Evolutionary conservation across 345 rosid species (phyloP), one percentile per base, ranked within the genome.

Genomic region (Citrus maxima): DNA sequence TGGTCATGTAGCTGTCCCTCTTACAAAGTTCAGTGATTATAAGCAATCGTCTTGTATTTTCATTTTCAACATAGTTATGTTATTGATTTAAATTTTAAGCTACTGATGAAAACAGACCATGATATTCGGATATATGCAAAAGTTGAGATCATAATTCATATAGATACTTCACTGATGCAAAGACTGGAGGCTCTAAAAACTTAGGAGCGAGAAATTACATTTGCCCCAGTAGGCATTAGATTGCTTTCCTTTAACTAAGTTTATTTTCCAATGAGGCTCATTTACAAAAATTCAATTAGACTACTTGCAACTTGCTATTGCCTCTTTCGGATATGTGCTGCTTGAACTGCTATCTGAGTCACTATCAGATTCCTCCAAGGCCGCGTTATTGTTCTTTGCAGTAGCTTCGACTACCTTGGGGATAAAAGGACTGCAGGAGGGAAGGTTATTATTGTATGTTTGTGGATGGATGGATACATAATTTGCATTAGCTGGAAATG

Each of bases 341-440:
- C 85, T 80, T 46, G 88, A 82, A 82, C 84, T 86, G 80, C 88
- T 78, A 67, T 73, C 84, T 19, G 88, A 82, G 64, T 72, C 78
- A 54, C 72, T 68, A 46, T 84, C 86, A 72, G 68, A 42, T 79
- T 80, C 87, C 56, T 61, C 84, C 22, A 68, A 59, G 75, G 60
- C 66, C 19, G 24, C 67, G 40, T 81, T 76, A 32, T 69, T 54
- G 58, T 54, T 83, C 79, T 73, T 84, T 54, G 54, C 75, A 32
- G 7, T 74, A 40, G 27, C 76, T 70, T 76, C 73, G 13, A 54
- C 77, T 40, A 32, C 24, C 18, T 80, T 85, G 0, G 84, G 85
- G 35, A 63, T 42, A 8, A 59, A 40, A 63, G 80, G 34, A 37
- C 77, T 76, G 37, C 32, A 72, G 19, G 79, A 76, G 21, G 84